Base-by-base conservation (phyloP, 1,139 yeast species). In the Saccharomyces pastorianus region DNA sequence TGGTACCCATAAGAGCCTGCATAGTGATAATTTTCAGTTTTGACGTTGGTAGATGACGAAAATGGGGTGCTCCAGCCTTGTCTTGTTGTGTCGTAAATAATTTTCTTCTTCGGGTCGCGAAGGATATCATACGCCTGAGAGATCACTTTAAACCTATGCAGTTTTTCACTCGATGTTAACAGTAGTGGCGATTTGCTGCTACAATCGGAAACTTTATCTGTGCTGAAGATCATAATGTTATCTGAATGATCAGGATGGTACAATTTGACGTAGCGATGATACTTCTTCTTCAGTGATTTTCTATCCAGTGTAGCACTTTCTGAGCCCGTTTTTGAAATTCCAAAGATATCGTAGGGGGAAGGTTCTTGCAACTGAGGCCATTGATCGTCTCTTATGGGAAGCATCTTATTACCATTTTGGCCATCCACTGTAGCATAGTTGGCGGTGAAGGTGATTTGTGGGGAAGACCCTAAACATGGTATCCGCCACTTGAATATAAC, bases 201-300 rank as follows among this genome's bases (percentile, higher is more conserved):
- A n/a, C 17, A 28, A 6, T 56, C 49, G 28, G 55, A 65, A 26
- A 74, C 64, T 13, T 70, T 59, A 4, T 71, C 63, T 5, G 60
- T 64, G 14, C 70, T 58, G n/a, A 65, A 64, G 13, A 75, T 68
- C 4, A 84, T 72, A 4, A 38, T 38, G 2, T 38, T 38, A 8
- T 38, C 44, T 4, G 44, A 38, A 38, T 38, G 44, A 71, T 93
- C 99, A 0, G 99, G 98, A 64, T 93, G 98, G 65, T 93, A 91
- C 6, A 83, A 66, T 68, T 88, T 89, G 14, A 95, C 93, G 53
- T 83, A 78, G 54, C 79, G 76, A 61, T 79, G 77, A 67, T 88
- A 91, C 47, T 74, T 74, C 34, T 69, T 60, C 65, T 85, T 84
- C 55, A 91, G 67, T 14, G 26, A 69, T 61, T 50, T 71, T 69